Evolutionary conservation across 2,329 filamentous ascomycete species (phyloP).

Genomic region (Daldinia sp.): DNA sequence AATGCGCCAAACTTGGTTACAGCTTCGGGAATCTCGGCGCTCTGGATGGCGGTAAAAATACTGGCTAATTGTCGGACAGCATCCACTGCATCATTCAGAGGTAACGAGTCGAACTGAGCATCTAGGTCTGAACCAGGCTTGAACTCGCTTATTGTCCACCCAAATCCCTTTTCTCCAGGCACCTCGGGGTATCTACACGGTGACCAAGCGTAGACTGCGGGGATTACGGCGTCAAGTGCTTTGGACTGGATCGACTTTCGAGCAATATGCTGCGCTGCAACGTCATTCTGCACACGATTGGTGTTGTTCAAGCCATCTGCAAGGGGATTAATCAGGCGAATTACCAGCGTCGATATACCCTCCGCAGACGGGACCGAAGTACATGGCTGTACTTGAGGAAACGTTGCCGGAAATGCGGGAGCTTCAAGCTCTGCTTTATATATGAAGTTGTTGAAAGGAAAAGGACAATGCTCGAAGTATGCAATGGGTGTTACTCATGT

Average conservation of each 20-base stretch:
- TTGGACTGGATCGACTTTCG: not conserved
- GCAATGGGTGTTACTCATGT: conserved; percentile 12
- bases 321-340: conserved; percentile 13
- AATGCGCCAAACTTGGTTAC: conserved; percentile 11
- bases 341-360: conserved; percentile 1
- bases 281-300: conserved; percentile 12
- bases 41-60: conserved; percentile 5
- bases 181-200: conserved; percentile 9
- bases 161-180: conserved; percentile 5
- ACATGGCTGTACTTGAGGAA: not conserved
- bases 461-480: conserved; percentile 6
- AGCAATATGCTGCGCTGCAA: conserved; percentile 11
- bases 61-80: conserved; percentile 4
- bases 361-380: not conserved
- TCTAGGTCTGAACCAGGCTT: conserved; percentile 10
- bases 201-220: conserved; percentile 13
- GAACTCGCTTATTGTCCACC: conserved; percentile 13
- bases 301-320: conserved; percentile 14
- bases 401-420: not conserved
- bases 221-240: not conserved
- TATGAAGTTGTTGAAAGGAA: conserved; percentile 20
- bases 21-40: not conserved
- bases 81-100: not conserved
- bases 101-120: not conserved
- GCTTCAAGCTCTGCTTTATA: conserved; percentile 10